Evolutionary conservation across 345 rosid genomes (phyloP), one percentile per base, ranked within the genome.

Genomic region (Carallia brachiata): DNA sequence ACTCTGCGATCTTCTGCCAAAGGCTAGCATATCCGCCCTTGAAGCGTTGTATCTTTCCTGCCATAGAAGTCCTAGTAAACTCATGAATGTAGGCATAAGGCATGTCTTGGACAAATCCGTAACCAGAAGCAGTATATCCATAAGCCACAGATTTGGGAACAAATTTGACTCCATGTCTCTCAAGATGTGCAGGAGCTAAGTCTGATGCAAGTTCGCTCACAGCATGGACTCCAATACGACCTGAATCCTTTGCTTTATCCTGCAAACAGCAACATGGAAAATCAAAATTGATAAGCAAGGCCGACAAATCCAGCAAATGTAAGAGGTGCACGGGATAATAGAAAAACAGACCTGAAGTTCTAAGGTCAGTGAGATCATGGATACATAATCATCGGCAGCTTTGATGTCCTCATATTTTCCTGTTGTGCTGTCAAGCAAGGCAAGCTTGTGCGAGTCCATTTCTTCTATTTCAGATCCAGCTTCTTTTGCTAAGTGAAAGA

Each of bases 101-200:
- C 93, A 88, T 88, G 71, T 88, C 90, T 74, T 83, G 87, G 52
- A 85, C 82, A 36, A 76, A 86, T 47, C 93, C 93, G 50, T 88
- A 86, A 6, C 93, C 90, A 7, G 93, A 88, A 76, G 93, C 93
- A 27, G 90, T 88, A 65, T 86, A 88, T 60, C 93, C 93, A 70
- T 88, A 84, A 65, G 83, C 89, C 52, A 86, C 86, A 7, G 90
- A 83, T 53, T 80, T 72, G 28, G 93, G 90, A 62, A 88, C 73
- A 34, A 83, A 67, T 65, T 80, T 77, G 48, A 83, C 44, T 62
- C 90, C 93, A 17, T 55, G 85, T 31, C 28, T 40, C 72, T 75
- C 80, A 3, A 86, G 86, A 67, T 81, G 86, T 1, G 75, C 65
- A 23, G 84, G 87, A 62, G 93, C 70, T 7, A 78, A 67, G 23